Base-by-base conservation (phyloP, 192 early-diverging fungal species). In the Diversispora epigaea region DNA sequence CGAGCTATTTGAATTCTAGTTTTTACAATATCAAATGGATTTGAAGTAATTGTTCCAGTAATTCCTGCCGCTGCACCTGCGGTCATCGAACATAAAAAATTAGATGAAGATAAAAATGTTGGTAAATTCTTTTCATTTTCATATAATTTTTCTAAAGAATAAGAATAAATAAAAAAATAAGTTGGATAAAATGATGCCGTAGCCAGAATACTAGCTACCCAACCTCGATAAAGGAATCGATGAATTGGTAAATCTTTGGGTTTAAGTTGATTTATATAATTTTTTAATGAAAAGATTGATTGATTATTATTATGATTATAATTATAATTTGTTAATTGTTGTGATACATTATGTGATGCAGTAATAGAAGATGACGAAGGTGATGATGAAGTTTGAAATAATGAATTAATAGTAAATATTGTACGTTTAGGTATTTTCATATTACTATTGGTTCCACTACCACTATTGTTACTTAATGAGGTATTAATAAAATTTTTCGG, bases 11-110 rank as follows among this genome's bases (percentile, higher is more conserved):
- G 76, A 50, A 77, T 77, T 40, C 22, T 58, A 25, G 77, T 74
- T 55, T 77, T 77, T 14, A 77, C 71, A 22, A 74, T 22, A 77
- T 74, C 77, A 45, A 63, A 44, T 22, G 76, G 76, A 49, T 69
- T 50, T 21, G 68, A 72, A 43, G 60, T 64, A n/a, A 77, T 19
- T 43, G 68, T 72, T 43, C 58, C 77, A 14, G 71, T 62, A 41
- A 50, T 32, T 17, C 68, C 47, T 12, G 70, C 77, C 3, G 61
- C n/a, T n/a, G 74, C 44, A 21, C 77, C 77, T 39, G 77, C 70
- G 3, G 19, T 55, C 15, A 77, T 57, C 41, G 77, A 77, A 52
- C 62, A n/a, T 14, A 73, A 58, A 32, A 73, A 61, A 22, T 73
- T 15, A 3, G 43, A 52, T 6, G 71, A 32, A 25, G 71, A 57